These are phyloP conservation scores for Mycotypha africana DNA, from an alignment of 371 early-diverging fungal species.

Conservation along the genomic window DNA sequence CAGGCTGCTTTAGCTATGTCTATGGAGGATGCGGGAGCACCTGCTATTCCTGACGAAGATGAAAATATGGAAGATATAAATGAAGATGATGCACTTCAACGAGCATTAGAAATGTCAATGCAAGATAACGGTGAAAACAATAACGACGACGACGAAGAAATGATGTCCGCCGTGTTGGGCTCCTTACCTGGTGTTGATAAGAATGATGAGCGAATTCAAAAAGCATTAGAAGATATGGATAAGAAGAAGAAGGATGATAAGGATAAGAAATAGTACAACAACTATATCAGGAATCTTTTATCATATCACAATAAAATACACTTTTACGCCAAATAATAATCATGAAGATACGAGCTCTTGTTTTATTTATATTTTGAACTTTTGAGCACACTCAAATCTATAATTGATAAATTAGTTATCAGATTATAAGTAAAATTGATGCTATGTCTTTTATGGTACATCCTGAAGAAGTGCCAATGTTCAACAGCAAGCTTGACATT, in stretches of 20 bases:
- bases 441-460: too few species aligned
- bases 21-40: conserved; percentile 39
- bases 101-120: conserved; percentile 89
- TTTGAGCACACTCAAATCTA: too few species aligned
- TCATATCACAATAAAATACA: too few species aligned
- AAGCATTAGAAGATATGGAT: conserved; percentile 56
- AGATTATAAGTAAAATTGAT: too few species aligned
- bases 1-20: conserved; percentile 68
- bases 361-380: too few species aligned
- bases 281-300: too few species aligned
- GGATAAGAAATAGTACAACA: too few species aligned
- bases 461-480: too few species aligned
- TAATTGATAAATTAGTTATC: too few species aligned
- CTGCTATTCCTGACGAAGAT: conserved; percentile 42
- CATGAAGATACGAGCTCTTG: too few species aligned
- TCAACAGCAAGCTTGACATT: too few species aligned
- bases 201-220: conserved; percentile 83
- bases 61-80: conserved; percentile 68
- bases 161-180: conserved; percentile 69
- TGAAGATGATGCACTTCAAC: conserved; percentile 86
- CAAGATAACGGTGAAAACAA: conserved; percentile 35
- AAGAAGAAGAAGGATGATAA: conserved; percentile 47
- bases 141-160: conserved; percentile 33
- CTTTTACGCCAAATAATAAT: too few species aligned
- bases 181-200: conserved; percentile 86